Conservation (phyloP, 495 filamentous ascomycete species). For the Neurospora pannonica region DNA sequence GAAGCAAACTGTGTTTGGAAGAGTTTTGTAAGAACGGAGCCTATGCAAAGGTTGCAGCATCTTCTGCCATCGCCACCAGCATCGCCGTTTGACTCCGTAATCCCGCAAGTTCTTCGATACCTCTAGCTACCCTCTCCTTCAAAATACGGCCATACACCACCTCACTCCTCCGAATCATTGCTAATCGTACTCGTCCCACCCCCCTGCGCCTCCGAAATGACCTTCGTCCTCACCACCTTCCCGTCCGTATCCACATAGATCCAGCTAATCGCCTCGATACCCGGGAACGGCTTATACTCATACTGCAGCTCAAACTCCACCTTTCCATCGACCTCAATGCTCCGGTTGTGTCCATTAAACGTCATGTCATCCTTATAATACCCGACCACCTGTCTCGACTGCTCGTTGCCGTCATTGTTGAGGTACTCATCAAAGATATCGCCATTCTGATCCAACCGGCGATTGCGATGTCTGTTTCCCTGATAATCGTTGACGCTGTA, state of each 20-base stretch:
- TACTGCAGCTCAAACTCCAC: slow-evolving; percentile 40
- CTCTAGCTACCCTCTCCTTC: no score
- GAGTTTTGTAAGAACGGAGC: no score
- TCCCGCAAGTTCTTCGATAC: no score
- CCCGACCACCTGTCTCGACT: slow-evolving; percentile 31
- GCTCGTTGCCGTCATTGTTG: slow-evolving; percentile 41
- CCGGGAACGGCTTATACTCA: slow-evolving; percentile 42
- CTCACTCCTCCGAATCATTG: slow-evolving; percentile 21
- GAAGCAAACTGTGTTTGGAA: no score
- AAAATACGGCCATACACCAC: no score
- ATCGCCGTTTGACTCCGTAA: no score
- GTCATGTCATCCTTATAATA: slow-evolving; percentile 40
- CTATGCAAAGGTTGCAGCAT: no score
- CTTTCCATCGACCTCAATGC: slow-evolving; percentile 32
- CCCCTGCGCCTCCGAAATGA: slow-evolving; percentile 40
- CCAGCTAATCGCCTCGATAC: slow-evolving; percentile 34
- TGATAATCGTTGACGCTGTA: slow-evolving; percentile 48
- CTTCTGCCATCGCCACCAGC: no score
- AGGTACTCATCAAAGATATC: slow-evolving; percentile 41
- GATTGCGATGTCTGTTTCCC: slow-evolving; percentile 46
- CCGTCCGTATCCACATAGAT: slow-evolving; percentile 40
- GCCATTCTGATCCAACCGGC: slow-evolving; percentile 45
- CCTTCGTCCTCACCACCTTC: slow-evolving; percentile 36
- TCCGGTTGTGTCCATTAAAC: slow-evolving; percentile 44
- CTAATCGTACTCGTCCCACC: slow-evolving; percentile 42